These are phyloP conservation scores for Sambucus nigra DNA, from an alignment of 129 eudicot species.

Conservation along the genomic window DNA sequence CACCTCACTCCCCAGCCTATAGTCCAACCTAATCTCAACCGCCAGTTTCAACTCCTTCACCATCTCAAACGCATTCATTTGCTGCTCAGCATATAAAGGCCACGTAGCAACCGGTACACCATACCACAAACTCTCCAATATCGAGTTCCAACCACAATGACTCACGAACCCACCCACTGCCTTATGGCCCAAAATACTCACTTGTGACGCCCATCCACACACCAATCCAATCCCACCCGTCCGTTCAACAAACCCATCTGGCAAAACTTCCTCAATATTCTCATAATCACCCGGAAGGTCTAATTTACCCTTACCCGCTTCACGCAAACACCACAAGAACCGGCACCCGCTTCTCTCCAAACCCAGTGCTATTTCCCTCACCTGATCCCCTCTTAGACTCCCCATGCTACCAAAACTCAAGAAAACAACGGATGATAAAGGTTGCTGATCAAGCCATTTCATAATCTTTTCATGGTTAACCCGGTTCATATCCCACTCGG, in stretches of 20 bases:
- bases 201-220: constrained; percentile 20
- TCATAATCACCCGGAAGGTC: constrained; percentile 12
- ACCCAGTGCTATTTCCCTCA: constrained; percentile 13
- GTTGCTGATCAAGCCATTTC: constrained; percentile 17
- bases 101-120: constrained; percentile 22
- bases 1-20: constrained; percentile 5
- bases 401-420: constrained; percentile 24
- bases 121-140: constrained; percentile 15
- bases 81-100: constrained; percentile 21
- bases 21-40: constrained; percentile 17
- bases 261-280: constrained; percentile 1
- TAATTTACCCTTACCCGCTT: background rate
- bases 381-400: constrained; percentile 5
- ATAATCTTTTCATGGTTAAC: background rate
- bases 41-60: constrained; percentile 9
- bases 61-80: constrained; percentile 22
- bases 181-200: constrained; percentile 6
- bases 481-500: background rate
- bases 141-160: constrained; percentile 23
- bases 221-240: constrained; percentile 13
- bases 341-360: constrained; percentile 12
- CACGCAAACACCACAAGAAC: constrained; percentile 17
- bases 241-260: constrained; percentile 14
- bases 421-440: constrained; percentile 15
- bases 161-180: constrained; percentile 21